Evolutionary conservation across 139 green algal species (phyloP).

Genomic region (Tetradesmus obliquus): DNA sequence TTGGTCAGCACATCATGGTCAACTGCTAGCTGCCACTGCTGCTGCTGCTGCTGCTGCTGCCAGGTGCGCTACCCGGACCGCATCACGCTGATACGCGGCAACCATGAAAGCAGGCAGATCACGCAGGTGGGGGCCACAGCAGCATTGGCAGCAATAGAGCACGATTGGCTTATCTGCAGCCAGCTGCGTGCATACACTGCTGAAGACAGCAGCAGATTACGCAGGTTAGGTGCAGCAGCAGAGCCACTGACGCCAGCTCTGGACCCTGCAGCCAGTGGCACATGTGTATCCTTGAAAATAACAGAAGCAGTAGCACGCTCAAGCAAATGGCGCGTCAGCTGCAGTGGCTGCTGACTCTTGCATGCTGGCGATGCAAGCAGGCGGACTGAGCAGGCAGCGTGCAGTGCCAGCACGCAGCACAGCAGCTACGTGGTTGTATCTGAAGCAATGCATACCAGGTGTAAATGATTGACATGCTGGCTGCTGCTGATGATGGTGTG

Average conservation of each 20-base stretch:
- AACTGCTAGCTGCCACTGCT: not conserved
- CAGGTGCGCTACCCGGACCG: slow-evolving; percentile 92
- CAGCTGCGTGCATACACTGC: no score
- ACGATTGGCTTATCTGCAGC: not conserved
- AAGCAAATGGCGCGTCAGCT: no score
- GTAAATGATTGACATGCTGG: not conserved
- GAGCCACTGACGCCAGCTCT: not conserved
- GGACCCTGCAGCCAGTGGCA: no score
- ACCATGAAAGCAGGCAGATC: slow-evolving; percentile 99
- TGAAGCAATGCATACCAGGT: not conserved
- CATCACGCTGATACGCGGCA: slow-evolving; percentile 98
- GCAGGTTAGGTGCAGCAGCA: not conserved
- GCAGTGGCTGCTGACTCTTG: no score
- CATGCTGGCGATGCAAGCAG: no score
- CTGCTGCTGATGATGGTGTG: not conserved
- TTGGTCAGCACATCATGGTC: not conserved
- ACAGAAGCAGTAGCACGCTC: no score
- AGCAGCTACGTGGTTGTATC: not conserved
- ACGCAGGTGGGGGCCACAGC: slow-evolving; percentile 85
- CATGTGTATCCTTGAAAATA: no score
- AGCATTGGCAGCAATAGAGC: no score
- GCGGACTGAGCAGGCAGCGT: not conserved
- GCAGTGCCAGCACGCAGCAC: not conserved
- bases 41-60: slow-evolving; percentile 18
- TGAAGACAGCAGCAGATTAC: not conserved